Base-by-base conservation (phyloP, 306 rosid species). In the Lathyrus aphaca region DNA sequence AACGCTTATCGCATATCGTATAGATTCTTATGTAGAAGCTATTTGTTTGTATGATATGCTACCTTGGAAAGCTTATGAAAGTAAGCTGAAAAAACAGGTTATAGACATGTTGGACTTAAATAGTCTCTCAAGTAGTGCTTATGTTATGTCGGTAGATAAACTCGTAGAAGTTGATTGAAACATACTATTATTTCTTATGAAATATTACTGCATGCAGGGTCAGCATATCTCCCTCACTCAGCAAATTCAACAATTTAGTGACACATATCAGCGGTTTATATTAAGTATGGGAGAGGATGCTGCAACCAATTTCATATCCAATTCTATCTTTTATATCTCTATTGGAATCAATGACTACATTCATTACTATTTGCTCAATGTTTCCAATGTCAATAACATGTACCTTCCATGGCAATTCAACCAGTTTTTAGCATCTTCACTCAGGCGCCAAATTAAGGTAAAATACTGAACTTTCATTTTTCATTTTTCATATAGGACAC, bases 261-360 rank as follows among this genome's bases (percentile, higher is more conserved):
- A 92, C 71, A 89, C 96, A 1, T 58, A 63, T 60, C 89, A 92
- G 82, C 89, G 81, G 69, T 85, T 89, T 68, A 72, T 86, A 61
- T n/a, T 86, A 35, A 86, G 59, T 25, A 83, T 85, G 86, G 96
- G 96, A 35, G 86, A 92, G 82, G 71, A 81, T 65, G 90, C 77
- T 73, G 80, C 96, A 8, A 64, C 53, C 37, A 64, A 23, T 65
- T 86, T 84, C 75, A 72, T 86, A 68, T 86, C 91, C 9, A 49
- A 75, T 19, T 88, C 98, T 0, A 69, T 88, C 66, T 59, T 93
- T 16, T 93, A 93, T 78, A 80, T 86, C 68, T 92, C 96, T 11
- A 85, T 90, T 67, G 93, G 98, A 68, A 90, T 92, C 79, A 92
- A 92, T 25, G 98, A 92, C 76, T 92, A 88, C 74, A 92, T 92